phyloP scores from a whole-genome alignment of 2,329 filamentous ascomycete genomes.

The Diaporthe destruens region DNA sequence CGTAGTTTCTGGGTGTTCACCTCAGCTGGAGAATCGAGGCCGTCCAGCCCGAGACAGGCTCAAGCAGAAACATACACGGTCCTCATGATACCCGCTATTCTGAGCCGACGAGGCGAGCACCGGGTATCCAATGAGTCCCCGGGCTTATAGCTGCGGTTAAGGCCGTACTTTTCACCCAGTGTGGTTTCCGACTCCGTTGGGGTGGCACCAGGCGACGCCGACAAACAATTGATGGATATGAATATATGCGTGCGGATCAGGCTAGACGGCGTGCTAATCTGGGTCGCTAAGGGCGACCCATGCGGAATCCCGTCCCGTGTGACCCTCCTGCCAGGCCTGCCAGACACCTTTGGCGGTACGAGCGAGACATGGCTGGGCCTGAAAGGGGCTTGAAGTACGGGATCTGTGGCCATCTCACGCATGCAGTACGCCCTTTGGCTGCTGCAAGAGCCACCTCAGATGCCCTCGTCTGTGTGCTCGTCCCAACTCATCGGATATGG shows the following conservation, averaged over 20 bases:
- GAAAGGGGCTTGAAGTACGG: conserved; percentile 30
- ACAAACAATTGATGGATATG: conserved; percentile 35
- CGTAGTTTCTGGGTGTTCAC: not conserved
- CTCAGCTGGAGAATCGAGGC: conserved; percentile 23
- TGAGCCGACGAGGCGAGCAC: conserved; percentile 35
- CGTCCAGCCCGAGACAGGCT: conserved; percentile 39
- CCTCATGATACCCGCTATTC: conserved; percentile 14
- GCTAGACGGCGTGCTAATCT: conserved; percentile 17
- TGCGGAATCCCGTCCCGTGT: conserved; percentile 36
- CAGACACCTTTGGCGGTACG: conserved; percentile 37
- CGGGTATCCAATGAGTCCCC: conserved; percentile 2
- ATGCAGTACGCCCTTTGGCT: conserved; percentile 35
- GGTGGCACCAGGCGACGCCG: conserved; percentile 31
- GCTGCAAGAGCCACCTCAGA: conserved; percentile 28
- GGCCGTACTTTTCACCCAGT: conserved; percentile 36
- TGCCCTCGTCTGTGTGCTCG: not conserved
- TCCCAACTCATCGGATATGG: conserved; percentile 1
- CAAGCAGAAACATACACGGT: conserved; percentile 40
- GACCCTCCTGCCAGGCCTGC: conserved; percentile 38
- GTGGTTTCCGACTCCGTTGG: not conserved
- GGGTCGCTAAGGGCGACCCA: conserved; percentile 29
- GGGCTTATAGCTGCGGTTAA: conserved; percentile 18
- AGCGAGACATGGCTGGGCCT: conserved; percentile 38
- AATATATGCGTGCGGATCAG: conserved; percentile 7
- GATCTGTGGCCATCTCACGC: conserved; percentile 24